These are phyloP conservation scores for Mycena vulgaris DNA, from an alignment of 768 basidiomycete genomes.

Conservation along the genomic window DNA sequence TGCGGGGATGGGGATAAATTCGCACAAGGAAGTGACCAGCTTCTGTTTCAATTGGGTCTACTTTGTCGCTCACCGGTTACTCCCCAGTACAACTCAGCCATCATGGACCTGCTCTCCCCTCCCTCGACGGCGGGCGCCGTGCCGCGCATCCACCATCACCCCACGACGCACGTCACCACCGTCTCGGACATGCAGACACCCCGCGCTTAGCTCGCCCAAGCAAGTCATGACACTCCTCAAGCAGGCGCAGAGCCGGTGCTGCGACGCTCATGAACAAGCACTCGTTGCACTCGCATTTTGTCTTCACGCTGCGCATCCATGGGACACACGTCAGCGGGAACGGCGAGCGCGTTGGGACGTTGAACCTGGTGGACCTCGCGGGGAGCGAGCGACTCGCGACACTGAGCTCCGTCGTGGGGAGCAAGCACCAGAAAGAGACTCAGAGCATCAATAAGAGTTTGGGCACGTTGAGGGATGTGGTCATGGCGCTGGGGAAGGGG, in stretches of 20 bases:
- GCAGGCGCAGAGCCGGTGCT: slow-evolving; percentile 81
- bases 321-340: slow-evolving; percentile 72
- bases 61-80: neutral
- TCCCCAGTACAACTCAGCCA: slow-evolving; percentile 89
- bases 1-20: slow-evolving; percentile 36
- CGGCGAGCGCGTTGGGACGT: slow-evolving; percentile 78
- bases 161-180: slow-evolving; percentile 79
- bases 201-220: slow-evolving; percentile 76
- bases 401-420: slow-evolving; percentile 51
- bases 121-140: slow-evolving; percentile 18
- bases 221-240: slow-evolving; percentile 85
- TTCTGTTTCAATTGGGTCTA: slow-evolving; percentile 88
- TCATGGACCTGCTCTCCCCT: slow-evolving; percentile 85
- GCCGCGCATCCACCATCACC: slow-evolving; percentile 83
- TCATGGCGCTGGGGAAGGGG: slow-evolving; percentile 86
- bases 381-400: slow-evolving; percentile 87
- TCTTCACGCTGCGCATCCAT: slow-evolving; percentile 90
- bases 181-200: slow-evolving; percentile 89
- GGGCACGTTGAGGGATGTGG: slow-evolving; percentile 94
- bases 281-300: slow-evolving; percentile 93
- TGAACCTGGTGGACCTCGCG: slow-evolving; percentile 96
- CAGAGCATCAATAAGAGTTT: slow-evolving; percentile 94
- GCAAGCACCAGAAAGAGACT: slow-evolving; percentile 91
- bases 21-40: slow-evolving; percentile 75
- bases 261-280: slow-evolving; percentile 97